Evolutionary conservation across 129 eudicot genomes (phyloP).

Genomic region (Deinandra increscens): DNA sequence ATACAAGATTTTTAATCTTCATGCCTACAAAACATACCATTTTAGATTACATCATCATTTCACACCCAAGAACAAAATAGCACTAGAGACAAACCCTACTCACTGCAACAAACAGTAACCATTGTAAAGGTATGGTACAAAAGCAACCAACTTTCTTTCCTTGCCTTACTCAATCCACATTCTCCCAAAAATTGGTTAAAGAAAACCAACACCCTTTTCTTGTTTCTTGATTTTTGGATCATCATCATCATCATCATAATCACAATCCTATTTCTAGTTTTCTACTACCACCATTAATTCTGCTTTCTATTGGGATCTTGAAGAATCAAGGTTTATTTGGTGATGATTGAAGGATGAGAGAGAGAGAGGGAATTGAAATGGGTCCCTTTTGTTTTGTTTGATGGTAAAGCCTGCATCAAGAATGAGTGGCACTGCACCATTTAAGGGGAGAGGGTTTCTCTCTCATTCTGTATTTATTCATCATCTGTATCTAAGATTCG

Average conservation of each 20-base stretch:
- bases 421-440: constrained; percentile 90
- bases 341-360: constrained; percentile 46
- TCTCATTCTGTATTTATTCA: constrained; percentile 17
- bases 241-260: neutral
- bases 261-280: no score
- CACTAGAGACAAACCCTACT: constrained; percentile 35
- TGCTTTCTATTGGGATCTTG: constrained; percentile 16
- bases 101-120: constrained; percentile 38
- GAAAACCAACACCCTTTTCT: constrained; percentile 30
- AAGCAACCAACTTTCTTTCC: constrained; percentile 29
- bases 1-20: constrained; percentile 23
- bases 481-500: constrained; percentile 1
- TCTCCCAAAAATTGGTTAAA: constrained; percentile 35
- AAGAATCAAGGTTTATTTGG: constrained; percentile 36
- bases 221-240: constrained; percentile 19
- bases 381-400: constrained; percentile 36
- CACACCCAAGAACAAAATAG: constrained; percentile 19
- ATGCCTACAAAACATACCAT: constrained; percentile 20
- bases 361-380: constrained; percentile 27
- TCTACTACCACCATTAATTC: constrained; percentile 3
- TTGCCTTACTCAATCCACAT: constrained; percentile 17
- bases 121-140: constrained; percentile 27
- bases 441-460: constrained; percentile 30
- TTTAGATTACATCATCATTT: constrained; percentile 34
- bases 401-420: constrained; percentile 60